These are phyloP conservation scores for Podochytrium sp. DNA, from an alignment of 192 early-diverging fungal species.

Conservation along the genomic window DNA sequence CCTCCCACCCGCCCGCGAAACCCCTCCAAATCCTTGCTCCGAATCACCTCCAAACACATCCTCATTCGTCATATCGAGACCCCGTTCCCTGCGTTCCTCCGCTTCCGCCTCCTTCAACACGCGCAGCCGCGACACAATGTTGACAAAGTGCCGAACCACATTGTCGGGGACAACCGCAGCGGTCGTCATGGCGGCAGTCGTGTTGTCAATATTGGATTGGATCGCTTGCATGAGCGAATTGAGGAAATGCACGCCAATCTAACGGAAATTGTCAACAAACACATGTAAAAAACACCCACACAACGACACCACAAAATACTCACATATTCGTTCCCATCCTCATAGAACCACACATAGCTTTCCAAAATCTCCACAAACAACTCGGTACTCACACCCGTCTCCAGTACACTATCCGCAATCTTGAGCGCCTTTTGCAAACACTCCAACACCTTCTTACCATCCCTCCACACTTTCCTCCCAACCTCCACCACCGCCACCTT, in stretches of 20 bases:
- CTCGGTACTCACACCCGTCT: slow-evolving; percentile 84
- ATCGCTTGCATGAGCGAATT: slow-evolving; percentile 95
- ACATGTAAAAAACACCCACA: slow-evolving; percentile 11
- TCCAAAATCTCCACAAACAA: slow-evolving; percentile 98
- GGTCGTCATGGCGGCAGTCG: not conserved
- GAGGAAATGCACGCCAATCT: slow-evolving; percentile 91
- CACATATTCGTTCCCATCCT: slow-evolving; percentile 87
- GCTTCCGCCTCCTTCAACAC: slow-evolving; percentile 28
- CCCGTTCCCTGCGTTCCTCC: slow-evolving; percentile 6
- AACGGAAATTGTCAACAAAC: slow-evolving; percentile 8
- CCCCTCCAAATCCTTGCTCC: not conserved
- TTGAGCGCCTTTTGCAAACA: slow-evolving; percentile 94
- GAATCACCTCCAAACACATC: not conserved
- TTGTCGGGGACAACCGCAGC: slow-evolving; percentile 15
- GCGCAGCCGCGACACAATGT: slow-evolving; percentile 22
- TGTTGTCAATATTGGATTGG: slow-evolving; percentile 69
- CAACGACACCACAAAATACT: slow-evolving; percentile 31
- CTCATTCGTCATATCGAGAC: not conserved
- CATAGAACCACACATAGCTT: slow-evolving; percentile 93
- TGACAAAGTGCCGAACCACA: slow-evolving; percentile 23
- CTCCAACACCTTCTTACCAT: slow-evolving; percentile 88
- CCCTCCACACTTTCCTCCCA: slow-evolving; percentile 70
- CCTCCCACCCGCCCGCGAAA: not conserved
- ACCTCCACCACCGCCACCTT: slow-evolving; percentile 50
- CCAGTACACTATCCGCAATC: slow-evolving; percentile 92